phyloP scores from a whole-genome alignment of 2,329 filamentous ascomycete genomes.

The Aschersonia sp. region DNA sequence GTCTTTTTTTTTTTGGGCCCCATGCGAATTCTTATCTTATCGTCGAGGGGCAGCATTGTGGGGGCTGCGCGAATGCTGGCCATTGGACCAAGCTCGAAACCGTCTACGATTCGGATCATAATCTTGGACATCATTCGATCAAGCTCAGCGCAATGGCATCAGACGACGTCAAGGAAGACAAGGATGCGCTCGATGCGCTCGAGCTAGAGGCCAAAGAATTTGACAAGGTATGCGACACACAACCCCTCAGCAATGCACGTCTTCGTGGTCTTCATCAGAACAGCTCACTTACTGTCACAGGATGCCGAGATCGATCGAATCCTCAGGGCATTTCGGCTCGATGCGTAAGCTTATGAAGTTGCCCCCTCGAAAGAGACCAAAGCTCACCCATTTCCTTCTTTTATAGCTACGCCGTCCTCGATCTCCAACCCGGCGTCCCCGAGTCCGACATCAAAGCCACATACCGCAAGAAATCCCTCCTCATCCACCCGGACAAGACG shows the following conservation, averaged over 20 bases:
- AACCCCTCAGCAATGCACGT: not conserved
- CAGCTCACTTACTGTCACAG: constrained; percentile 24
- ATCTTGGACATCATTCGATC: not conserved
- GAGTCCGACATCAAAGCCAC: constrained; percentile 90
- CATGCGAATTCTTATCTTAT: constrained; percentile 21
- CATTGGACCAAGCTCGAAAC: too few species aligned
- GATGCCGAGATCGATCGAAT: constrained; percentile 95
- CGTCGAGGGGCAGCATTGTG: constrained; percentile 6
- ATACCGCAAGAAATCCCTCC: constrained; percentile 95
- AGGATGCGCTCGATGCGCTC: constrained; percentile 66
- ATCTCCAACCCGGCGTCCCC: constrained; percentile 86
- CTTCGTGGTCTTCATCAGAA: too few species aligned
- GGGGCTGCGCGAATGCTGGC: too few species aligned
- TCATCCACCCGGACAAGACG: constrained; percentile 98
- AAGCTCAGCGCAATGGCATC: constrained; percentile 18
- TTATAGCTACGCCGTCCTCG: constrained; percentile 74
- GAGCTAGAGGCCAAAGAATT: constrained; percentile 82
- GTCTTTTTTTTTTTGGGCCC: constrained; percentile 15
- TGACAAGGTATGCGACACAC: constrained; percentile 49
- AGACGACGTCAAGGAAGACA: constrained; percentile 37
- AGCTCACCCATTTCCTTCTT: not conserved
- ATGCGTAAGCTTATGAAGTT: constrained; percentile 26
- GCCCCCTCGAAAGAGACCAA: too few species aligned
- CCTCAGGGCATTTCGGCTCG: constrained; percentile 69
- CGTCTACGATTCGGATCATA: not conserved